A percentile compares a stretch with the other conserved stretches of the same genome.
phyloP scores from a whole-genome alignment of 345 rosid species.

The Aegle marmelos region DNA sequence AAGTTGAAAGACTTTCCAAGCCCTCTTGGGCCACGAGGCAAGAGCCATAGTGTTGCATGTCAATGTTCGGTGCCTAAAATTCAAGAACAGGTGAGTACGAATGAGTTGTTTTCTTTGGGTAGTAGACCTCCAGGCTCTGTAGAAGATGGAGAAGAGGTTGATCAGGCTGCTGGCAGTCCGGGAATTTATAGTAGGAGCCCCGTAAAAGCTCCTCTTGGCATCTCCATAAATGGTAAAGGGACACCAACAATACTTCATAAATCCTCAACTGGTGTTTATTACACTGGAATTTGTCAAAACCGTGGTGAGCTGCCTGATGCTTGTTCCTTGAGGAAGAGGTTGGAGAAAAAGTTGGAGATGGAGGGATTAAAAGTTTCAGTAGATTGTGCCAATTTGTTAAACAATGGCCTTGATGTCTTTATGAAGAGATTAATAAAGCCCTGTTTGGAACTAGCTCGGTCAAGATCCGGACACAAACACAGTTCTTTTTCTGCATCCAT shows the following conservation, averaged over 20 bases:
- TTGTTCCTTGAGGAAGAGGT: constrained; percentile 44
- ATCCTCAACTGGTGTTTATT: constrained; percentile 5
- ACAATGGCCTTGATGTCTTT: constrained; percentile 52
- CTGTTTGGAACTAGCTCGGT: constrained; percentile 50
- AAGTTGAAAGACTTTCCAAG: constrained; percentile 53
- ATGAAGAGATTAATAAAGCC: constrained; percentile 68
- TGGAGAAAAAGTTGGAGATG: constrained; percentile 39
- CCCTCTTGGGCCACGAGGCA: constrained; percentile 52
- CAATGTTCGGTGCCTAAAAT: constrained; percentile 32
- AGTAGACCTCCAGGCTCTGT: constrained; percentile 61
- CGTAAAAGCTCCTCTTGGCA: constrained; percentile 67
- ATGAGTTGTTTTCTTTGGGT: constrained; percentile 61
- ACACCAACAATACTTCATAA: constrained; percentile 24
- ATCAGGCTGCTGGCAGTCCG: constrained; percentile 52
- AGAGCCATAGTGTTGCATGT: constrained; percentile 35
- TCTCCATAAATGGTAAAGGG: constrained; percentile 33
- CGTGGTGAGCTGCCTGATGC: constrained; percentile 60
- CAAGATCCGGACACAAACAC: constrained; percentile 30
- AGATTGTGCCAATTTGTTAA: constrained; percentile 52
- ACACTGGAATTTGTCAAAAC: constrained; percentile 35
- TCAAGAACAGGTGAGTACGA: constrained; percentile 48
- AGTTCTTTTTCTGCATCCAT: constrained; percentile 30
- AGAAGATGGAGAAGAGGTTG: constrained; percentile 84
- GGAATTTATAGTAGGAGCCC: constrained; percentile 56
- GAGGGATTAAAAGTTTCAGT: constrained; percentile 52